Evolutionary conservation across 2,329 filamentous ascomycete species (phyloP).

Genomic region (Nothophoma quercina): DNA sequence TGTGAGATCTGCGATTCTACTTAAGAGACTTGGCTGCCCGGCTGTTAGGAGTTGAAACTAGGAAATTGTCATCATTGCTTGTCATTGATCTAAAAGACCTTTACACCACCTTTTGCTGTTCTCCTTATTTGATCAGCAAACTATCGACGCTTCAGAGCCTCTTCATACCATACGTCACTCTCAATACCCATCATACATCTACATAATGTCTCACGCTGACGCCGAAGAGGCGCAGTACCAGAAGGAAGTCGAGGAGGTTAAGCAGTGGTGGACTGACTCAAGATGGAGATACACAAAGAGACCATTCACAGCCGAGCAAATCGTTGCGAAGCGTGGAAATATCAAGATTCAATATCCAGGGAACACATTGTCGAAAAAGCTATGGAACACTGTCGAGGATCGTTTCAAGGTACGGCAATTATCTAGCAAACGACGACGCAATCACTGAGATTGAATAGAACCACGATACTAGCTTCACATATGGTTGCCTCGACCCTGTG

Average conservation of each 20-base stretch:
- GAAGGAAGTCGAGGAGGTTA: slow-evolving; percentile 84
- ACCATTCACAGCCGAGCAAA: slow-evolving; percentile 94
- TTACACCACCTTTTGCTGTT: background rate
- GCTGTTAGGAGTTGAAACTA: slow-evolving; percentile 1
- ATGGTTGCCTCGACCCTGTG: slow-evolving; percentile 95
- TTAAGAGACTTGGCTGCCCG: slow-evolving; percentile 44
- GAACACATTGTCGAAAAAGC: slow-evolving; percentile 89
- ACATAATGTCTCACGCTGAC: slow-evolving; percentile 53
- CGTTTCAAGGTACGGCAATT: slow-evolving; percentile 74
- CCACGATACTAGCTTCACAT: slow-evolving; percentile 89
- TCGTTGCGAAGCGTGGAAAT: slow-evolving; percentile 92
- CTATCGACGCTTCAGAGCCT: background rate
- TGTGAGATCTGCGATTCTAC: slow-evolving; percentile 25
- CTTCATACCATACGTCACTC: slow-evolving; percentile 12
- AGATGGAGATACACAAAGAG: slow-evolving; percentile 93
- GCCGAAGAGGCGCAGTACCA: slow-evolving; percentile 78
- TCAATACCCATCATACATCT: background rate
- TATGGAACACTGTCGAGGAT: slow-evolving; percentile 87
- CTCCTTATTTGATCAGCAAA: background rate
- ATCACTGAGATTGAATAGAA: slow-evolving; percentile 60
- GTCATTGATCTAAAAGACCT: slow-evolving; percentile 13
- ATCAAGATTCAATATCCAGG: slow-evolving; percentile 91
- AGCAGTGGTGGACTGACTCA: slow-evolving; percentile 92
- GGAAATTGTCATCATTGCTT: slow-evolving; percentile 35
- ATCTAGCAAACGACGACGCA: too few relatives aligned